Evolutionary conservation across 225 moss, liverwort and hornwort genomes (phyloP).

Genomic region (Pleurozium schreberi): DNA sequence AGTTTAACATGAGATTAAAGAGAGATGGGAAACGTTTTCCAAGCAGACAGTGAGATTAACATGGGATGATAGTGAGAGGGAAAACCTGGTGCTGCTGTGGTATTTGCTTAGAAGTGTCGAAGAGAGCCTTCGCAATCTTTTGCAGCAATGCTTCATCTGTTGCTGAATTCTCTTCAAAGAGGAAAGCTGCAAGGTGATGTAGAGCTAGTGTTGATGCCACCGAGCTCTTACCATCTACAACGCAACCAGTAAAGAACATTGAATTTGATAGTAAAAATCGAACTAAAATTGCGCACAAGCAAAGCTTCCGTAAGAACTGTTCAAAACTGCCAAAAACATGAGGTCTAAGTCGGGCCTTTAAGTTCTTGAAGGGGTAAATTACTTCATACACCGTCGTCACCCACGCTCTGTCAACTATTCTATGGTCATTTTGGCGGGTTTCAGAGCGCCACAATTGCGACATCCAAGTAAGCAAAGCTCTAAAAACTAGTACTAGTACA

Average conservation of each 20-base stretch:
- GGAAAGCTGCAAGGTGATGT: conserved; percentile 14
- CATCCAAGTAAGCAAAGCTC: not conserved
- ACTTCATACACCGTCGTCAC: not conserved
- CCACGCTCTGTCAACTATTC: not conserved
- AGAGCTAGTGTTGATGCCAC: conserved; percentile 5
- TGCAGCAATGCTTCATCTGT: not conserved
- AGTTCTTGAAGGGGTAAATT: not conserved
- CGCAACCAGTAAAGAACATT: not conserved
- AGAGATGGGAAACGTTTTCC: not conserved
- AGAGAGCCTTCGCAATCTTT: not conserved
- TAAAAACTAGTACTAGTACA: not conserved
- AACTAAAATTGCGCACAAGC: not conserved
- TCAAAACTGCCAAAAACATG: not conserved
- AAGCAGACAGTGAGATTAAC: not conserved
- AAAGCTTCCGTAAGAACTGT: not conserved
- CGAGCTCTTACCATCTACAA: not conserved
- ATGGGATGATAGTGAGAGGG: not conserved
- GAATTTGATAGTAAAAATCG: not conserved
- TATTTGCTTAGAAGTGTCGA: not conserved
- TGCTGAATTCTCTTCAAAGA: conserved; percentile 8
- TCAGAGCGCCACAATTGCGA: not conserved
- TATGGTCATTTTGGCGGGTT: not conserved
- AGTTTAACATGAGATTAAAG: not conserved
- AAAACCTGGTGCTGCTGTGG: not conserved
- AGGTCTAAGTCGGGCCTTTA: not conserved